Base-by-base conservation (phyloP, 2,329 filamentous ascomycete genomes). In the Didymella exigua region DNA sequence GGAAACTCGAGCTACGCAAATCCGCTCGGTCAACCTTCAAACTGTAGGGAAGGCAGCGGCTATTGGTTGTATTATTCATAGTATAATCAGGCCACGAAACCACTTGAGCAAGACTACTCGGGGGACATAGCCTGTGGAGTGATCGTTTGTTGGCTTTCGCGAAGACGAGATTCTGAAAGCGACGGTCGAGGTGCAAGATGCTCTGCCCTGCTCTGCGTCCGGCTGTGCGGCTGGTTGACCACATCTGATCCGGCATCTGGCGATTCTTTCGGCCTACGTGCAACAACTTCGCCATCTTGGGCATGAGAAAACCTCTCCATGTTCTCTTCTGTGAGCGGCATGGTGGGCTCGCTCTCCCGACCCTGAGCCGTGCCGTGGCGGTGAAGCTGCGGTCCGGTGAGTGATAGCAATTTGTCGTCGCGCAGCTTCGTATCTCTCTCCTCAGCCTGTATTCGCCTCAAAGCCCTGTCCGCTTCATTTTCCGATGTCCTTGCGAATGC, bases 371-470 rank as follows among this genome's bases (percentile, higher is more conserved):
- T 63, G 30, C 60, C 52, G 42, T 66, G 65, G 33, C 58, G 63
- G 45, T 69, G 58, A 29, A 66, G 52, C 38, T 69, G 60, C 14
- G 76, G 74, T 18, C 77, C 77, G 29, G 76, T 79, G 18, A 78
- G 74, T n/a, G 76, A 77, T 14, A 85, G 74, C 16, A 86, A 68
- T 61, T 84, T 84, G 54, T 84, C 80, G 61, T 86, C 81, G 14
- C 83, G 75, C 4, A 85, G 68, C 43, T 75, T 71, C 23, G 79
- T 80, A 3, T 83, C 83, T 67, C 82, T 81, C 61, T 85, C 83
- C 67, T 84, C 82, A 7, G 81, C 79, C 14, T 78, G 71, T 42
- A 79, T 77, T n/a, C 81, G 74, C 42, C 78, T 69, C 50, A 78
- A 69, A 4, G 72, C 77, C 24, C 77, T 72, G 38, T 83, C 80